phyloP scores from a whole-genome alignment of 1,284 basidiomycete genomes.

The Ceratorhiza oryzae-sativae region DNA sequence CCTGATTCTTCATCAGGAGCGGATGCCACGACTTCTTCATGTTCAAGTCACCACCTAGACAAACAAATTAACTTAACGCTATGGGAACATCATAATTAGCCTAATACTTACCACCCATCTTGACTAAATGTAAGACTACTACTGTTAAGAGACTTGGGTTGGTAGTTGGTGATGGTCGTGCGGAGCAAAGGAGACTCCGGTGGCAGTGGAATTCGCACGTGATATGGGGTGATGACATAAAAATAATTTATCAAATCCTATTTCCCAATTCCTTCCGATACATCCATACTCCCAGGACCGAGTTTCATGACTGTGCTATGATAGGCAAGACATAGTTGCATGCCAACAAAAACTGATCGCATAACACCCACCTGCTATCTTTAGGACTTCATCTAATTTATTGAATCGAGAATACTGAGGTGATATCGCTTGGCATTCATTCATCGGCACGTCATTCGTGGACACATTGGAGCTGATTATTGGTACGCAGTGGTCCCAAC shows the following conservation, averaged over 20 bases:
- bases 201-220: constrained; percentile 18
- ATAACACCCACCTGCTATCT: background rate
- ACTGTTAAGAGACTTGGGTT: background rate
- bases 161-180: constrained; percentile 5
- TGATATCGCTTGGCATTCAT: background rate
- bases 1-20: constrained; percentile 97
- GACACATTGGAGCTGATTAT: background rate
- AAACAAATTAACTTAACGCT: background rate
- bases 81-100: constrained; percentile 42
- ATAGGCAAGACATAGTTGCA: background rate
- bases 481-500: background rate
- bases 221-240: constrained; percentile 1
- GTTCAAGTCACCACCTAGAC: constrained; percentile 67
- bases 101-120: constrained; percentile 84
- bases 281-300: background rate
- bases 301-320: background rate
- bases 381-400: background rate
- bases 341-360: background rate
- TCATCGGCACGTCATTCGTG: constrained; percentile 6
- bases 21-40: constrained; percentile 99
- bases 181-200: constrained; percentile 1
- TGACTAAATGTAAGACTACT: constrained; percentile 53
- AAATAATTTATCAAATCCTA: background rate
- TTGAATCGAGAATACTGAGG: background rate
- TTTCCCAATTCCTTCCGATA: background rate